These are phyloP conservation scores for Bipolaris bicolor DNA, from an alignment of 2,329 filamentous ascomycete species.

Conservation along the genomic window DNA sequence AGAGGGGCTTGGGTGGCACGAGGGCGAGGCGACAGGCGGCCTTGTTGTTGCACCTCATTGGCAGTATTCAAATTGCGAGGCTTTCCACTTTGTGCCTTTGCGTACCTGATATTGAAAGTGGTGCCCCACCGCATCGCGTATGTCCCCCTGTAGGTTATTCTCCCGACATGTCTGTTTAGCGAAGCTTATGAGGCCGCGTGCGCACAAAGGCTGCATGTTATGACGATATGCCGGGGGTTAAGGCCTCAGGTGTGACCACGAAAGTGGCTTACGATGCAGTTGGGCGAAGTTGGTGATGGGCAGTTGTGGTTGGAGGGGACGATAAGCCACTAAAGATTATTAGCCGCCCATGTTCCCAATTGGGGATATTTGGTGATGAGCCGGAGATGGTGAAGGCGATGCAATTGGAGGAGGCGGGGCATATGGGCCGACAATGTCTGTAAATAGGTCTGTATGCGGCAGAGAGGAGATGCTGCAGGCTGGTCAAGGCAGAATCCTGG, in stretches of 20 bases:
- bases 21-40: constrained; percentile 4
- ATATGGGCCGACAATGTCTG: constrained; percentile 32
- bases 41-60: constrained; percentile 6
- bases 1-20: constrained; percentile 4
- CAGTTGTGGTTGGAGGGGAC: constrained; percentile 33
- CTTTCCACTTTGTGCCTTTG: not conserved
- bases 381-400: constrained; percentile 12
- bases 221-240: constrained; percentile 26
- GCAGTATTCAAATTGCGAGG: not conserved
- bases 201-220: constrained; percentile 27
- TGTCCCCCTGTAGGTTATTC: constrained; percentile 19
- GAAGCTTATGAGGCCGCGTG: constrained; percentile 18
- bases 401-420: constrained; percentile 27
- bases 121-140: constrained; percentile 15
- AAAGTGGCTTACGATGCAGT: constrained; percentile 13
- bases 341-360: constrained; percentile 43
- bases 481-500: constrained; percentile 15
- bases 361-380: constrained; percentile 39
- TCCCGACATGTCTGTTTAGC: constrained; percentile 18
- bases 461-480: constrained; percentile 27
- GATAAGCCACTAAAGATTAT: constrained; percentile 36
- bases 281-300: constrained; percentile 18
- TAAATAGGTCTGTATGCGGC: constrained; percentile 42
- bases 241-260: constrained; percentile 20
- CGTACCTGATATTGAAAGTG: constrained; percentile 28